phyloP scores from a whole-genome alignment of 2,329 filamentous ascomycete species.

The Sporothrix inflata region DNA sequence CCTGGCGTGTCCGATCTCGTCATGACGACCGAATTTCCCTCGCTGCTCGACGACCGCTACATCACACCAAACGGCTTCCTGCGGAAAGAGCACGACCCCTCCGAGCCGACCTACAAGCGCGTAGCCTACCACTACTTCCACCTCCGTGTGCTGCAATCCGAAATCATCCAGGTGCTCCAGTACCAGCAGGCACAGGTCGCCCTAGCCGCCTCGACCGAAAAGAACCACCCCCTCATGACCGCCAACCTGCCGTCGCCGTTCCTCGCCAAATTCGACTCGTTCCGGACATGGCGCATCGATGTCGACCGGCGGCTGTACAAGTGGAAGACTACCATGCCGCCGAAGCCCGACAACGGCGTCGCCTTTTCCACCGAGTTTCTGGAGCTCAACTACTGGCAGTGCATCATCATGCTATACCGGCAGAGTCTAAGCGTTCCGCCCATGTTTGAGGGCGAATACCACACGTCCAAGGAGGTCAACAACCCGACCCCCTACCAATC shows the following conservation, averaged over 20 bases:
- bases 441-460: constrained; percentile 78
- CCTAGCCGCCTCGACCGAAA: constrained; percentile 64
- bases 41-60: constrained; percentile 81
- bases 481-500: constrained; percentile 64
- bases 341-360: constrained; percentile 78
- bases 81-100: constrained; percentile 58
- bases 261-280: constrained; percentile 79
- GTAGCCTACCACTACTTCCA: constrained; percentile 93
- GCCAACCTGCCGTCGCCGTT: constrained; percentile 82
- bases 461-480: constrained; percentile 66
- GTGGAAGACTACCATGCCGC: constrained; percentile 85
- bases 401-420: constrained; percentile 91
- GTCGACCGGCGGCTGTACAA: constrained; percentile 81
- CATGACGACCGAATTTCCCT: constrained; percentile 93
- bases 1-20: constrained; percentile 96
- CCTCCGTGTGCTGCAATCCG: constrained; percentile 84
- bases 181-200: constrained; percentile 86
- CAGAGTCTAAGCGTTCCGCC: constrained; percentile 86
- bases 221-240: constrained; percentile 71
- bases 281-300: constrained; percentile 84
- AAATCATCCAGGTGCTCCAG: constrained; percentile 91
- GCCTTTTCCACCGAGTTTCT: constrained; percentile 87
- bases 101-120: constrained; percentile 82
- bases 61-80: constrained; percentile 80
- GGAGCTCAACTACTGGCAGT: constrained; percentile 97